Conservation (phyloP, 2,329 filamentous ascomycete species). For the Aspergillus udagawae region DNA sequence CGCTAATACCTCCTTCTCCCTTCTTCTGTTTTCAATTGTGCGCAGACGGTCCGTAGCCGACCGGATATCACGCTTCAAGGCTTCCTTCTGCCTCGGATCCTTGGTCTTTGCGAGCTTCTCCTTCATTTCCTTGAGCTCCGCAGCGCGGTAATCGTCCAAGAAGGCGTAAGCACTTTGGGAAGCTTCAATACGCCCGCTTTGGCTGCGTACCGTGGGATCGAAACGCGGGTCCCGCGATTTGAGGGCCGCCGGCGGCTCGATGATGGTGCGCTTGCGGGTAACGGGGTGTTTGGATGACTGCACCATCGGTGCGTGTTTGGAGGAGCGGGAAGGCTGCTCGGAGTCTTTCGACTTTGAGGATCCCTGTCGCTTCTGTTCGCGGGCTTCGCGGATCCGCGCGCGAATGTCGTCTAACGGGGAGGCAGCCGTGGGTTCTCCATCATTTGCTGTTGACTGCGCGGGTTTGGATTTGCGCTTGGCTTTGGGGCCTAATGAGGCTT, state of each 20-base stretch:
- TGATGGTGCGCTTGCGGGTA: conserved; percentile 70
- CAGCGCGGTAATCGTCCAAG: conserved; percentile 76
- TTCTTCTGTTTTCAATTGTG: conserved; percentile 65
- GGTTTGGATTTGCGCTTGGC: conserved; percentile 27
- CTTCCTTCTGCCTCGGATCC: conserved; percentile 61
- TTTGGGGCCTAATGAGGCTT: conserved; percentile 58
- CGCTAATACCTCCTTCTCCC: conserved; percentile 64
- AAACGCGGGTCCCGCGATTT: conserved; percentile 86
- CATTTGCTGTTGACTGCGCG: conserved; percentile 7
- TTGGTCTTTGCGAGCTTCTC: conserved; percentile 64
- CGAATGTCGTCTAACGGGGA: conserved; percentile 38
- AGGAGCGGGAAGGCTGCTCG: conserved; percentile 48
- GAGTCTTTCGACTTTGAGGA: conserved; percentile 21
- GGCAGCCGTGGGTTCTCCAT: conserved; percentile 12
- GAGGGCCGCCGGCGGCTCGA: conserved; percentile 51
- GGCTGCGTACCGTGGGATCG: conserved; percentile 55
- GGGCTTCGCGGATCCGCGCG: conserved; percentile 37
- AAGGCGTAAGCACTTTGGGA: conserved; percentile 77
- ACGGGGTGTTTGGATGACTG: conserved; percentile 81
- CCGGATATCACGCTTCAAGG: conserved; percentile 67
- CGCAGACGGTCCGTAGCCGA: conserved; percentile 77
- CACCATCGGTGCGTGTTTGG: conserved; percentile 85
- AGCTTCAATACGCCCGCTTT: conserved; percentile 40
- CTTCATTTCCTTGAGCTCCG: conserved; percentile 75
- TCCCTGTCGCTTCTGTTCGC: conserved; percentile 38